A percentile compares a stretch with the other conserved stretches of the same genome.
Evolutionary conservation across 176 grass and related monocot genomes (phyloP).

Genomic region (Oropetium thomaeum): DNA sequence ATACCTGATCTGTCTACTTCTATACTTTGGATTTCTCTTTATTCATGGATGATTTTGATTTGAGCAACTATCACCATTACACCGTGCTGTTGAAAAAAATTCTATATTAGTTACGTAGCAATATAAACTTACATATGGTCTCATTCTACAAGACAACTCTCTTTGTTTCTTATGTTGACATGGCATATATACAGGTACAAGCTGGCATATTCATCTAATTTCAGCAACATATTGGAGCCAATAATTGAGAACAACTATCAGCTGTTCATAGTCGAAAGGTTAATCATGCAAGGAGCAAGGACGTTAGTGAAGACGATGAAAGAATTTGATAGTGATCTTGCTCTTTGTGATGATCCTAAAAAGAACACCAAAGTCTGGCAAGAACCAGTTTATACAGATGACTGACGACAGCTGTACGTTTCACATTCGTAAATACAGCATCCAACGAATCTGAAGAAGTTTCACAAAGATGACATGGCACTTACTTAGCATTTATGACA

Average conservation of each 20-base stretch:
- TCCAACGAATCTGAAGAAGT: constrained; percentile 4
- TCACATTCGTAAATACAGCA: background rate
- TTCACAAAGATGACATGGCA: background rate
- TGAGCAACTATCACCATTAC: background rate
- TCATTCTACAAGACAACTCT: background rate
- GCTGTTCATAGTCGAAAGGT: constrained; percentile 90
- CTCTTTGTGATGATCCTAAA: constrained; percentile 76
- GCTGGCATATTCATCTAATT: constrained; percentile 80
- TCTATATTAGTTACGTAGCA: background rate
- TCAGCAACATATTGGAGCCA: constrained; percentile 71
- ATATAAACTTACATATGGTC: constrained; percentile 1
- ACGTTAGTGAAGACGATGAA: constrained; percentile 90
- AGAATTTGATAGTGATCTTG: constrained; percentile 79
- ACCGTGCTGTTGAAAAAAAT: background rate
- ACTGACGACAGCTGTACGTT: constrained; percentile 5
- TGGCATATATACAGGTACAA: constrained; percentile 53
- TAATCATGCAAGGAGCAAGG: constrained; percentile 81
- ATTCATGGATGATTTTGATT: constrained; percentile 3
- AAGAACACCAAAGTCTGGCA: constrained; percentile 86
- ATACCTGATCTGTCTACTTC: background rate
- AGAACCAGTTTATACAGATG: constrained; percentile 79
- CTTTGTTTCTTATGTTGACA: constrained; percentile 22
- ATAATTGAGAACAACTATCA: constrained; percentile 81
- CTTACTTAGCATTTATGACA: constrained; percentile 21
- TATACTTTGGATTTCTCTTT: background rate